phyloP scores from a whole-genome alignment of 148 eudicot species.

The Camellia granthamiana region DNA sequence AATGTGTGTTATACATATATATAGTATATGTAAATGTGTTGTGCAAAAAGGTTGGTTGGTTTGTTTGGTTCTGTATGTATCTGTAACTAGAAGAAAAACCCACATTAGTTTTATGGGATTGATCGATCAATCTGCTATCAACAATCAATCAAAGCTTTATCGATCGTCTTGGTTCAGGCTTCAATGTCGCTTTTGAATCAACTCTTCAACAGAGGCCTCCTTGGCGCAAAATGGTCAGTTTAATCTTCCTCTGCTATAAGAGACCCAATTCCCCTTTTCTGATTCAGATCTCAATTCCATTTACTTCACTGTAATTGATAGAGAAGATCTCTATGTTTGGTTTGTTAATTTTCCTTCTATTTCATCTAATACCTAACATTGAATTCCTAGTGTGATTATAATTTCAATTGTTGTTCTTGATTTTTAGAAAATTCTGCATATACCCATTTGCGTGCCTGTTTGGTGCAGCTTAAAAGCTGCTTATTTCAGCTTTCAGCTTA shows the following conservation, averaged over 20 bases:
- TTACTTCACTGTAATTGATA: background rate
- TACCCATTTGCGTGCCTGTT: no score
- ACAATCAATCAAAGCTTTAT: background rate
- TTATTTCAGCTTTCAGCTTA: no score
- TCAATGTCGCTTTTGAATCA: constrained; percentile 82
- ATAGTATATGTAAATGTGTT: no score
- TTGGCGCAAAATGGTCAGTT: constrained; percentile 82
- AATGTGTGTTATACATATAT: no score
- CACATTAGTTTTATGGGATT: no score
- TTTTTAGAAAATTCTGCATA: background rate
- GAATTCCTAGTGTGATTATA: background rate
- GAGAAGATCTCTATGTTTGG: background rate
- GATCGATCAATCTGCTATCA: background rate
- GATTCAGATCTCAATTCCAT: background rate
- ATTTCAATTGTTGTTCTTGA: no score
- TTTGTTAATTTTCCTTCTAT: background rate
- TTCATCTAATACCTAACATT: background rate
- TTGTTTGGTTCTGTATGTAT: background rate
- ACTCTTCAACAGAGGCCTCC: constrained; percentile 85
- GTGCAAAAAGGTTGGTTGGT: no score
- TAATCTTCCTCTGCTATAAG: background rate
- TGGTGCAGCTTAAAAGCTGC: no score
- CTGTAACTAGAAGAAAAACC: no score
- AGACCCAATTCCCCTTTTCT: background rate
- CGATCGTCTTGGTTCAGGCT: background rate